Conservation (phyloP, 768 basidiomycete genomes). For the Cytidiella melzeri region DNA sequence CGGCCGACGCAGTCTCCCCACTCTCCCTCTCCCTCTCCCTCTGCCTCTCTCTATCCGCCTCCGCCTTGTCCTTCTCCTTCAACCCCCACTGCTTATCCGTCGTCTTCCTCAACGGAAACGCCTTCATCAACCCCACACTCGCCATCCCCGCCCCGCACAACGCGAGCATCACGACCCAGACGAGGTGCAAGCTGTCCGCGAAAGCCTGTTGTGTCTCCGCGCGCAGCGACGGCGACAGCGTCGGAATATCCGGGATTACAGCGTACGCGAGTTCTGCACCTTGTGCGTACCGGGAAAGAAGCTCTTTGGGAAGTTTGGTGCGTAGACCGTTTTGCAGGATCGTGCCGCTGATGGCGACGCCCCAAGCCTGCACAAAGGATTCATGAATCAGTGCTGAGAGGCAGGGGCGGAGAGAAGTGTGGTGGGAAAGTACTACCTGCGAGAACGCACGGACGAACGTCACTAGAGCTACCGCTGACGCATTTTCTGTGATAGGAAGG, state of each 20-base stretch:
- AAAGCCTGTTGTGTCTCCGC: constrained; percentile 1
- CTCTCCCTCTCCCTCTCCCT: not conserved
- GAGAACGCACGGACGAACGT: constrained; percentile 8
- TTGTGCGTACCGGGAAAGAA: constrained; percentile 9
- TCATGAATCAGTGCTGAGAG: not conserved
- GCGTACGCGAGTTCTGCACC: constrained; percentile 15
- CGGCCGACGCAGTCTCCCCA: too few relatives aligned
- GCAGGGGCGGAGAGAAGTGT: not conserved
- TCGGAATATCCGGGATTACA: constrained; percentile 16
- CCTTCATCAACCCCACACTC: constrained; percentile 1
- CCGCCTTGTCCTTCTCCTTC: constrained; percentile 2
- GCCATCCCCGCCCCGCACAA: constrained; percentile 5
- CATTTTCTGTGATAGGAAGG: constrained; percentile 1
- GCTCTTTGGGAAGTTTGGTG: constrained; percentile 18
- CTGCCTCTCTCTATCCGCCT: not conserved
- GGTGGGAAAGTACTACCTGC: not conserved
- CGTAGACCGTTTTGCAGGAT: constrained; percentile 28
- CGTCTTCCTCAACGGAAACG: constrained; percentile 5
- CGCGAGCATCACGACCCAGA: constrained; percentile 8
- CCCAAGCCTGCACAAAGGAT: constrained; percentile 19
- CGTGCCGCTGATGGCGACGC: constrained; percentile 25
- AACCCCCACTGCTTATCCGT: constrained; percentile 5
- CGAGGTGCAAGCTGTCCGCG: not conserved
- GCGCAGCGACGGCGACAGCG: not conserved
- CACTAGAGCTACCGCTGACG: constrained; percentile 2